A percentile compares a stretch with the other conserved stretches of the same genome.
phyloP scores from a whole-genome alignment of 2,329 filamentous ascomycete species.

The Neofusicoccum kwambonambiense region DNA sequence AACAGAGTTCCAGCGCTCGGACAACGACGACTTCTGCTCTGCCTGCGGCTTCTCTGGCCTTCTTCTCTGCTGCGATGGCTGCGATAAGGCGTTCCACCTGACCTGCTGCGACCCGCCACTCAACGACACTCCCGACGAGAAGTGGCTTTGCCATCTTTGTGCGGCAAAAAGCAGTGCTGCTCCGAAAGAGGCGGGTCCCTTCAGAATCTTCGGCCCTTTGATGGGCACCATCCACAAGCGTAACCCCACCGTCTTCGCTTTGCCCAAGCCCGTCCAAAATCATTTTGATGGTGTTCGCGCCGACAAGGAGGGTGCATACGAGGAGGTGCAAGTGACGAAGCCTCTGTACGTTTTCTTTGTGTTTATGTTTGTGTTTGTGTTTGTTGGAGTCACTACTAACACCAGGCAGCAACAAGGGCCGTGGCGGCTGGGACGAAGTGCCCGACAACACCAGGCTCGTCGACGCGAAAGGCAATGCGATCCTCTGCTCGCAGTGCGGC shows the following conservation, averaged over 20 bases:
- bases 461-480: slow-evolving; percentile 68
- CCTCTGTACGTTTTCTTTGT: slow-evolving; percentile 21
- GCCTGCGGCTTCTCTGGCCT: slow-evolving; percentile 81
- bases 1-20: slow-evolving; percentile 39
- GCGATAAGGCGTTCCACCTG: slow-evolving; percentile 86
- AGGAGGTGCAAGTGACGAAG: slow-evolving; percentile 51
- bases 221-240: slow-evolving; percentile 64
- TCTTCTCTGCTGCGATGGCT: slow-evolving; percentile 91
- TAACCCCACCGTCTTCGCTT: slow-evolving; percentile 68
- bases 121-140: slow-evolving; percentile 30
- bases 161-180: slow-evolving; percentile 42
- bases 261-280: slow-evolving; percentile 69
- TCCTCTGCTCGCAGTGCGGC: slow-evolving; percentile 77
- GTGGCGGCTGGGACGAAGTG: slow-evolving; percentile 40
- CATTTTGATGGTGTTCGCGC: slow-evolving; percentile 79
- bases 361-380: slow-evolving; percentile 13
- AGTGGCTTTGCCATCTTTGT: slow-evolving; percentile 80
- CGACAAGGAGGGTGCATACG: slow-evolving; percentile 75
- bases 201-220: slow-evolving; percentile 57
- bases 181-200: slow-evolving; percentile 45
- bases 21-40: slow-evolving; percentile 89
- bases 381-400: slow-evolving; percentile 26
- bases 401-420: slow-evolving; percentile 35
- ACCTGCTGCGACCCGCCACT: slow-evolving; percentile 81
- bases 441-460: slow-evolving; percentile 60